Evolutionary conservation across 768 basidiomycete species (phyloP).

Genomic region (Sutorius australiensis): DNA sequence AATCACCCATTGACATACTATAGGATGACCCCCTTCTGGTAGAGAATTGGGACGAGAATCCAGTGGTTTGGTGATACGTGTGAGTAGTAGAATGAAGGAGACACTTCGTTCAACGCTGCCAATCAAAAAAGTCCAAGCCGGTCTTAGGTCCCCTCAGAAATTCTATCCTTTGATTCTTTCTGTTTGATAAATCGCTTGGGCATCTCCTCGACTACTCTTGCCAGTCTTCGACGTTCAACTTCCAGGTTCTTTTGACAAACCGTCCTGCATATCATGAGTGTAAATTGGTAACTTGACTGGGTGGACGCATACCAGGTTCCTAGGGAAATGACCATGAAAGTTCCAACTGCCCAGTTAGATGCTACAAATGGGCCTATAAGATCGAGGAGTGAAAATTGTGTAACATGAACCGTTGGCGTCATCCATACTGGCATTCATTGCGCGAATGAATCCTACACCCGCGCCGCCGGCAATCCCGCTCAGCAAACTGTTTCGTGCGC

Average conservation of each 20-base stretch:
- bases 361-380: slow-evolving; percentile 53
- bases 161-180: slow-evolving; percentile 32
- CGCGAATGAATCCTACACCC: slow-evolving; percentile 73
- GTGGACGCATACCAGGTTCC: slow-evolving; percentile 59
- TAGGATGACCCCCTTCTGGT: slow-evolving; percentile 67
- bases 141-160: slow-evolving; percentile 6
- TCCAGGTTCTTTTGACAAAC: slow-evolving; percentile 56
- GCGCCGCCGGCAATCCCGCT: slow-evolving; percentile 77
- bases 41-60: slow-evolving; percentile 65
- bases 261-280: slow-evolving; percentile 42
- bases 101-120: background rate
- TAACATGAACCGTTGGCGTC: background rate
- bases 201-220: slow-evolving; percentile 57
- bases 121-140: background rate
- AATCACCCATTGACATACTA: slow-evolving; percentile 4
- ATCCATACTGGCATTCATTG: slow-evolving; percentile 57
- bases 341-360: slow-evolving; percentile 76
- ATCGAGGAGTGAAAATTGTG: slow-evolving; percentile 4
- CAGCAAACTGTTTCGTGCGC: slow-evolving; percentile 70
- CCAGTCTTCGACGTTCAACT: slow-evolving; percentile 52
- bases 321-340: slow-evolving; percentile 63
- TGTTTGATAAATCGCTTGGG: slow-evolving; percentile 52
- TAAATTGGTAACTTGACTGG: background rate
- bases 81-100: slow-evolving; percentile 1
- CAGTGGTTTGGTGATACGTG: slow-evolving; percentile 50